phyloP scores from a whole-genome alignment of 2,329 filamentous ascomycete species.

The Ceratocystis papillata region DNA sequence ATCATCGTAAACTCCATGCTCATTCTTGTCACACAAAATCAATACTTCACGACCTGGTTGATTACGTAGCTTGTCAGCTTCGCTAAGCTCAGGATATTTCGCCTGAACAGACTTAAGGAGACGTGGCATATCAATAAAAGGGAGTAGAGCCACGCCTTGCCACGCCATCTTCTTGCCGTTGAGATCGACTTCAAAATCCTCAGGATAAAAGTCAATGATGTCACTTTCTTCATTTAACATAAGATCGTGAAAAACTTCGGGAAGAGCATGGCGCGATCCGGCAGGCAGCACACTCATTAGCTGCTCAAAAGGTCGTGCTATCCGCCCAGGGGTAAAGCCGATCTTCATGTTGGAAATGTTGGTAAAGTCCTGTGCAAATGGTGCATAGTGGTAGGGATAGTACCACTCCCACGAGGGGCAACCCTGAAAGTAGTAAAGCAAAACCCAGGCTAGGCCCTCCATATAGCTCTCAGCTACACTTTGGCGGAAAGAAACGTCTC shows the following conservation, averaged over 20 bases:
- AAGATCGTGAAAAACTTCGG: slow-evolving; percentile 73
- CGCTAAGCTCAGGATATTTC: slow-evolving; percentile 67
- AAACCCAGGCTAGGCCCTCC: slow-evolving; percentile 88
- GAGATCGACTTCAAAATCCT: slow-evolving; percentile 83
- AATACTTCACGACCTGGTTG: slow-evolving; percentile 68
- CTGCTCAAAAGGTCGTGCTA: slow-evolving; percentile 90
- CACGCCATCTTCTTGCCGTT: slow-evolving; percentile 98
- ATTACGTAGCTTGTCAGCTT: slow-evolving; percentile 70
- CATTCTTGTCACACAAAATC: slow-evolving; percentile 71
- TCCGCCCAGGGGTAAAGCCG: slow-evolving; percentile 69
- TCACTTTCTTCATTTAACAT: slow-evolving; percentile 83
- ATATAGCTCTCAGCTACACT: slow-evolving; percentile 85
- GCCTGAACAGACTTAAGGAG: slow-evolving; percentile 71
- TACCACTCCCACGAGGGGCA: slow-evolving; percentile 99
- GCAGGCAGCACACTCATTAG: slow-evolving; percentile 96
- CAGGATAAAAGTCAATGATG: slow-evolving; percentile 95
- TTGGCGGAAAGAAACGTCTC: slow-evolving; percentile 75
- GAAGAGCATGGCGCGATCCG: slow-evolving; percentile 82
- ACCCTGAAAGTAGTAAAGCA: slow-evolving; percentile 95
- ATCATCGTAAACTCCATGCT: slow-evolving; percentile 63
- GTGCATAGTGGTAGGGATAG: slow-evolving; percentile 96
- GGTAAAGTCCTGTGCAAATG: slow-evolving; percentile 90
- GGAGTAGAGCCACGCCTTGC: slow-evolving; percentile 87
- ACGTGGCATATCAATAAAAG: slow-evolving; percentile 89
- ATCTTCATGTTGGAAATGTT: slow-evolving; percentile 70